phyloP scores from a whole-genome alignment of 768 basidiomycete species.

The Roridomyces roridus region DNA sequence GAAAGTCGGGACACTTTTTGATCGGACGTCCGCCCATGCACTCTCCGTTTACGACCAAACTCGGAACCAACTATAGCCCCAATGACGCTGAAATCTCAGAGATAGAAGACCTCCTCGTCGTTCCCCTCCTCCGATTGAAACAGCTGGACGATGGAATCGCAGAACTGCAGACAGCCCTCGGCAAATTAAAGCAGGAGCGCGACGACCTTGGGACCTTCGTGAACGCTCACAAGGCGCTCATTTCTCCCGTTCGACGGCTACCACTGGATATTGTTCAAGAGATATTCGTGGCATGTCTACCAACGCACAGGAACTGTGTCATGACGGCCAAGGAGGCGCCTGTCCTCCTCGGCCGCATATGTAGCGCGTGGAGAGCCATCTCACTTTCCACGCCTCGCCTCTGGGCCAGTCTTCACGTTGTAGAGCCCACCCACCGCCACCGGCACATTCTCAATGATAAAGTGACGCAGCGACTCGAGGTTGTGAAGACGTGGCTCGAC shows the following conservation, averaged over 20 bases:
- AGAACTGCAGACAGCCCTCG: not conserved
- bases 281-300: constrained; percentile 18
- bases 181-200: not conserved
- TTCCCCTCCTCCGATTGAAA: not conserved
- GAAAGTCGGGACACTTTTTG: not conserved
- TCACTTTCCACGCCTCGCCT: constrained; percentile 31
- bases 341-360: constrained; percentile 36
- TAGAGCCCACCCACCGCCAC: not conserved
- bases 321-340: constrained; percentile 30
- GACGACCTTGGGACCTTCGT: not conserved
- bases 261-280: constrained; percentile 10
- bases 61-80: not conserved
- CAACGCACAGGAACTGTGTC: constrained; percentile 11
- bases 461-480: constrained; percentile 9
- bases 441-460: not conserved
- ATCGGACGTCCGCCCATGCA: not conserved
- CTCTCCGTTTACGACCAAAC: not conserved
- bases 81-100: not conserved
- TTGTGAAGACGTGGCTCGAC: constrained; percentile 2
- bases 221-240: not conserved
- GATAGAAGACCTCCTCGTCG: not conserved
- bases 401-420: constrained; percentile 29
- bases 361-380: constrained; percentile 34
- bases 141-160: constrained; percentile 1
- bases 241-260: constrained; percentile 1